phyloP scores from a whole-genome alignment of 2,329 filamentous ascomycete species.

The Monosporascus ibericus region DNA sequence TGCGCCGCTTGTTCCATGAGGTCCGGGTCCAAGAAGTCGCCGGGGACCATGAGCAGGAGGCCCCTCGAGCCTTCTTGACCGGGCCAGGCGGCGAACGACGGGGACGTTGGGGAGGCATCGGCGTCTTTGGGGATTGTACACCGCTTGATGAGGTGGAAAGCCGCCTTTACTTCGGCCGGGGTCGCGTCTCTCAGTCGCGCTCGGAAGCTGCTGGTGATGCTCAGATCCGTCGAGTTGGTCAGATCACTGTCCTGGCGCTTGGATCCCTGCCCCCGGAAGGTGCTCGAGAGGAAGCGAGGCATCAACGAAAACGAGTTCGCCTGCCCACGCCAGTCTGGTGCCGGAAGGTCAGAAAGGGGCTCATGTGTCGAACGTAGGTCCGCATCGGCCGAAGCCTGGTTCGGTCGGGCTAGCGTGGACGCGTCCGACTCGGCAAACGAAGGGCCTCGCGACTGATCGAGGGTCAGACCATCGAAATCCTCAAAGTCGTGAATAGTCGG shows the following conservation, averaged over 20 bases:
- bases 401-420: not conserved
- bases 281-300: conserved; percentile 1
- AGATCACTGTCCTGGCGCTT: conserved; percentile 19
- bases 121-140: conserved; percentile 23
- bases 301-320: not conserved
- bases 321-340: not conserved
- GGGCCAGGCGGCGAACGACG: not conserved
- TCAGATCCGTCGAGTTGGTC: conserved; percentile 22
- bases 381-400: conserved; percentile 1
- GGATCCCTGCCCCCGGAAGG: conserved; percentile 3
- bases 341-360: not conserved
- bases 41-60: conserved; percentile 33
- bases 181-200: conserved; percentile 17
- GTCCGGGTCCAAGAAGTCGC: conserved; percentile 39
- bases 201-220: conserved; percentile 15
- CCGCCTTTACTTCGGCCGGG: conserved; percentile 13
- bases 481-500: conserved; percentile 4
- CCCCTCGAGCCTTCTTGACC: not conserved
- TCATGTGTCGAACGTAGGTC: conserved; percentile 1
- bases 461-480: conserved; percentile 15
- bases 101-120: conserved; percentile 7
- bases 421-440: conserved; percentile 14
- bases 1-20: conserved; percentile 3
- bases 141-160: conserved; percentile 20
- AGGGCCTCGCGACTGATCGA: conserved; percentile 15